A percentile compares a stretch with the other conserved stretches of the same genome.
Evolutionary conservation across 2,329 filamentous ascomycete genomes (phyloP).

Genomic region (Clonostachys rosea): DNA sequence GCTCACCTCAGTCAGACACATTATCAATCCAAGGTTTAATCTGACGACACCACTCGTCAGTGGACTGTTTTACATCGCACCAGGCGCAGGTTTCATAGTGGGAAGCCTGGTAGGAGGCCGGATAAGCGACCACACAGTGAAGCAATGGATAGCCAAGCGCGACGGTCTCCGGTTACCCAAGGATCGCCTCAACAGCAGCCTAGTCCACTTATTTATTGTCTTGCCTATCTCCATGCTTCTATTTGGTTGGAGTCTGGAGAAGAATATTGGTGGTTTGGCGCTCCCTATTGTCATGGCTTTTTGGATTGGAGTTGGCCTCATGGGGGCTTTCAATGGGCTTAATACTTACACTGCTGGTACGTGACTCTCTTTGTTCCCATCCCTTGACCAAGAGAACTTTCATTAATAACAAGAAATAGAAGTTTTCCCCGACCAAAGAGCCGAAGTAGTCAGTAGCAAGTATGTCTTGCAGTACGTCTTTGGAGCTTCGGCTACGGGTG

Average conservation of each 20-base stretch:
- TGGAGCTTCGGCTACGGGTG: conserved; percentile 1
- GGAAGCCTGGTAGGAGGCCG: conserved; percentile 61
- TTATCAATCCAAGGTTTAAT: conserved; percentile 66
- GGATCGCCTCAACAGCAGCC: conserved; percentile 21
- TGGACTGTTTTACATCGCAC: conserved; percentile 66
- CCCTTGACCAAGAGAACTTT: background rate
- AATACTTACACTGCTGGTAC: conserved; percentile 32
- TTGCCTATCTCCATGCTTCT: conserved; percentile 21
- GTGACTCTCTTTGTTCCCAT: background rate
- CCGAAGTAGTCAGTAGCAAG: conserved; percentile 9
- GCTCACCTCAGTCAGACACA: conserved; percentile 59
- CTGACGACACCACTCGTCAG: conserved; percentile 57
- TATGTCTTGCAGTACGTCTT: conserved; percentile 10
- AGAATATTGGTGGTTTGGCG: conserved; percentile 22
- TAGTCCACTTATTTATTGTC: conserved; percentile 19
- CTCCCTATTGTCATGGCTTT: conserved; percentile 25
- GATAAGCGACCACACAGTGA: conserved; percentile 32
- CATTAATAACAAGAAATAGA: conserved; percentile 1
- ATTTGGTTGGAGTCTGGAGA: conserved; percentile 27
- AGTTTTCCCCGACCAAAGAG: conserved; percentile 6
- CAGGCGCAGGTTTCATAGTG: conserved; percentile 59
- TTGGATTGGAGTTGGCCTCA: conserved; percentile 22
- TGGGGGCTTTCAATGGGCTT: conserved; percentile 28
- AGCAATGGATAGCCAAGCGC: conserved; percentile 28
- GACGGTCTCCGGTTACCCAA: conserved; percentile 19